Evolutionary conservation across 495 filamentous ascomycete genomes (phyloP).

Genomic region (Penicillium cinerascens): DNA sequence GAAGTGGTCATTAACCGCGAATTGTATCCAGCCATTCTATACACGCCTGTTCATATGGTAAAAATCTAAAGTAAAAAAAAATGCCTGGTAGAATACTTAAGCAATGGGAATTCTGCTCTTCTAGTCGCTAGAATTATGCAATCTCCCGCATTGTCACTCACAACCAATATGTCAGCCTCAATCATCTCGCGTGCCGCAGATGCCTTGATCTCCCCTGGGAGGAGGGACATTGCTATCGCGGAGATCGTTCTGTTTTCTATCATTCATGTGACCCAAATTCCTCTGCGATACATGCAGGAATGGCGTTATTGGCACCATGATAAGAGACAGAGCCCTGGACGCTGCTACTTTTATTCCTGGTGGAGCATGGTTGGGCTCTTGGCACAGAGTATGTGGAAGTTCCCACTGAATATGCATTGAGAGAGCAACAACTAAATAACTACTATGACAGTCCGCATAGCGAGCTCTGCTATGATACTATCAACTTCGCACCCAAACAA

Average conservation of each 20-base stretch:
- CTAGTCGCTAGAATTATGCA: neutral
- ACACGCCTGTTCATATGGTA: neutral
- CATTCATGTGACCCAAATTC: slow-evolving; percentile 22
- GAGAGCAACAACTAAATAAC: neutral
- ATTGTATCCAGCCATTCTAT: slow-evolving; percentile 17
- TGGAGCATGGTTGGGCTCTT: slow-evolving; percentile 29
- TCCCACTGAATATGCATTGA: neutral
- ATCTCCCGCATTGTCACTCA: neutral
- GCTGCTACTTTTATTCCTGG: slow-evolving; percentile 30
- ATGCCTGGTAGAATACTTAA: slow-evolving; percentile 3
- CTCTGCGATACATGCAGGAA: slow-evolving; percentile 27
- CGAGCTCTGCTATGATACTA: slow-evolving; percentile 26
- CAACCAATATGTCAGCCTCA: slow-evolving; percentile 1
- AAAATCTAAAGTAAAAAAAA: neutral
- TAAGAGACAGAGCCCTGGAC: slow-evolving; percentile 16
- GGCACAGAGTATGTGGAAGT: slow-evolving; percentile 22
- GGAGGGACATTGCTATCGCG: slow-evolving; percentile 25
- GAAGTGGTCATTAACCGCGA: slow-evolving; percentile 33
- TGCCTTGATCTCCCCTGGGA: slow-evolving; percentile 15
- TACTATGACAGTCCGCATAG: slow-evolving; percentile 26
- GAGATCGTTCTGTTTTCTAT: slow-evolving; percentile 27
- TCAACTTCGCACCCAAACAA: slow-evolving; percentile 15
- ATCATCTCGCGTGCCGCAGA: neutral
- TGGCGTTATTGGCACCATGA: slow-evolving; percentile 33
- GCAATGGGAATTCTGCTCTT: neutral